Base-by-base conservation (phyloP, 345 rosid genomes). In the Eucalyptus lansdowneana region DNA sequence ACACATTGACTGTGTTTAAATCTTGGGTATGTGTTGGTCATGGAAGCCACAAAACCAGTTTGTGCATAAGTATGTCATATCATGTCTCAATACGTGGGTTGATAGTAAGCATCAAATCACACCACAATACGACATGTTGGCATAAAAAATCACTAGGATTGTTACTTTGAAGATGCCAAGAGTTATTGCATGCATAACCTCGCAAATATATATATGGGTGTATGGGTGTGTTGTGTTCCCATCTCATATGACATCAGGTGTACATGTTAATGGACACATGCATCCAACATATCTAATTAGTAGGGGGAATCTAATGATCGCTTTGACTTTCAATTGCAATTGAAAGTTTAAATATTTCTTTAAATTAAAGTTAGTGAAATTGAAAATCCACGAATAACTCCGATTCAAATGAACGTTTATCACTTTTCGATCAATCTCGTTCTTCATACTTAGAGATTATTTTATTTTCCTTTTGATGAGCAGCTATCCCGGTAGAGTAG, bases 401-500 rank as follows among this genome's bases (percentile, higher is more conserved):
- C 31, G 2, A 5, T 29, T 60, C 67, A 11, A 2, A 12, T 60
- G 15, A 60, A 60, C 31, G 0, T 60, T 60, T 12, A 60, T 0
- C 67, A 60, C 67, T 60, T 60, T 3, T 27, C 2, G 2, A 60
- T 60, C 14, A 60, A 5, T 60, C 31, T 58, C 67, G 2, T 11
- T 11, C 67, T 58, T 58, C 67, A 58, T 58, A 14, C n/a, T 1
- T 58, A 24, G n/a, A 54, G 58, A 54, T 54, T 54, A 54, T 54
- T 53, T 51, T 51, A 51, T 51, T 51, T 51, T 54, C 60, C 60
- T 54, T 54, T 21, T 19, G 60, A 0, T 54, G 1, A 54, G 11
- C 60, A 54, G 2, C 60, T 19, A 22, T 54, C 27, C 27, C 11
- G 0, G 0, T 5, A 60, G 4, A 11, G 0, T 60, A 27, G 67